Conservation (phyloP, 2,329 filamentous ascomycete genomes). For the Cadophora luteo-olivacea region DNA sequence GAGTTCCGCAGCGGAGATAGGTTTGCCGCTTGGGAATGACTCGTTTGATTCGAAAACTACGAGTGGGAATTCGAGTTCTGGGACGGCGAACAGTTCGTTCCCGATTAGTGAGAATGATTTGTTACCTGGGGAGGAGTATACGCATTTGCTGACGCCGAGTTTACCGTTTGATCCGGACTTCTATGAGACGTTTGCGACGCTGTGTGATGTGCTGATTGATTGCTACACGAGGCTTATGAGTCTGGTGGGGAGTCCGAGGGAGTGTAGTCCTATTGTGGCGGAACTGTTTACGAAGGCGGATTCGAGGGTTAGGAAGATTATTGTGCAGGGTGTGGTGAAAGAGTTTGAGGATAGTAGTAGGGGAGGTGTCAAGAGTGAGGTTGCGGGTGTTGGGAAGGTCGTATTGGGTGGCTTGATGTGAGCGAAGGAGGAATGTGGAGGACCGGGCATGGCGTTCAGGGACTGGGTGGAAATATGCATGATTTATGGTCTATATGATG, state of each 20-base stretch:
- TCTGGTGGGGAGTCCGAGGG: conserved; percentile 76
- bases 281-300: conserved; percentile 94
- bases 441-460: neutral
- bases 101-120: conserved; percentile 68
- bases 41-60: conserved; percentile 54
- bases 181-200: conserved; percentile 92
- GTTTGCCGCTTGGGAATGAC: conserved; percentile 57
- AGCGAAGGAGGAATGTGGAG: conserved; percentile 23
- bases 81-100: conserved; percentile 49
- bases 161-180: conserved; percentile 97
- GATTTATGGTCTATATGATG: conserved; percentile 35
- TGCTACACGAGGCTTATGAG: conserved; percentile 81
- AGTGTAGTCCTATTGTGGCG: conserved; percentile 73
- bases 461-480: conserved; percentile 20
- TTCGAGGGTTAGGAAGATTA: conserved; percentile 82
- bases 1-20: conserved; percentile 66
- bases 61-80: conserved; percentile 47
- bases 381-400: conserved; percentile 85
- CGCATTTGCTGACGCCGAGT: conserved; percentile 85
- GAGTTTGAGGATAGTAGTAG: conserved; percentile 93
- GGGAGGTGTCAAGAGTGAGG: conserved; percentile 76
- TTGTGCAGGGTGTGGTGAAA: conserved; percentile 84
- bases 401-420: conserved; percentile 86
- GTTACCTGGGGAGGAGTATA: conserved; percentile 85
- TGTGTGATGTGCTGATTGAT: conserved; percentile 95